Percentiles rank a stretch among this genome's conserved stretches.
Evolutionary conservation across 140 eudicot species (phyloP).

Genomic region (Stevia rebaudiana): DNA sequence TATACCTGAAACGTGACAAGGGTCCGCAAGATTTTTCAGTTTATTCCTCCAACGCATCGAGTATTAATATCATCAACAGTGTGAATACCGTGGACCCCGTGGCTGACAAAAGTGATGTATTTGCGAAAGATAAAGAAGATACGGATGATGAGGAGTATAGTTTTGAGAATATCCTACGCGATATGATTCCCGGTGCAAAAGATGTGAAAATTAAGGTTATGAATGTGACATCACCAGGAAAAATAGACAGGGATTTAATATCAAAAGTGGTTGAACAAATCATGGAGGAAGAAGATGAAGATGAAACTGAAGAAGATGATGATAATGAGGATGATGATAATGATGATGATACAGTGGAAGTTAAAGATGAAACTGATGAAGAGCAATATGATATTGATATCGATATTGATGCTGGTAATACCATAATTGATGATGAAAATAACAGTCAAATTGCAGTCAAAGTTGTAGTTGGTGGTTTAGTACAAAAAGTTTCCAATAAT

Average conservation of each 20-base stretch:
- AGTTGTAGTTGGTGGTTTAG: slow-evolving; percentile 50
- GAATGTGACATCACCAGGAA: slow-evolving; percentile 62
- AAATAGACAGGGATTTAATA: slow-evolving; percentile 52
- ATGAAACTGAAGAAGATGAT: slow-evolving; percentile 62
- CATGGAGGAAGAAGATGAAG: slow-evolving; percentile 67
- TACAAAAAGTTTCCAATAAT: slow-evolving; percentile 35
- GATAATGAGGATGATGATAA: slow-evolving; percentile 69
- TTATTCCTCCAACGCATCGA: slow-evolving; percentile 39
- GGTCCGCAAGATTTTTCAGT: slow-evolving; percentile 37
- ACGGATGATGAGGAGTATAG: slow-evolving; percentile 51
- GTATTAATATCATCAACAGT: slow-evolving; percentile 24
- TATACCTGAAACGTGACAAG: slow-evolving; percentile 60
- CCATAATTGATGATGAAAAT: slow-evolving; percentile 38
- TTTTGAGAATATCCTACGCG: slow-evolving; percentile 52
- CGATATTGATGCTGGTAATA: slow-evolving; percentile 44
- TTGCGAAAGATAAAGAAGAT: slow-evolving; percentile 47
- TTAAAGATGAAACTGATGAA: slow-evolving; percentile 47
- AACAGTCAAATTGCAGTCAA: slow-evolving; percentile 55
- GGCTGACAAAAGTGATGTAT: slow-evolving; percentile 36
- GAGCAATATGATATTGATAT: slow-evolving; percentile 45
- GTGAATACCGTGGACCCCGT: slow-evolving; percentile 39
- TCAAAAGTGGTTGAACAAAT: slow-evolving; percentile 66
- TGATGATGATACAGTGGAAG: slow-evolving; percentile 46
- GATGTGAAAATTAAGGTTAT: slow-evolving; percentile 68
- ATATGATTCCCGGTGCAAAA: slow-evolving; percentile 72